Conservation (phyloP, 1,284 basidiomycete species). For the Cutaneotrichosporon daszewskae region DNA sequence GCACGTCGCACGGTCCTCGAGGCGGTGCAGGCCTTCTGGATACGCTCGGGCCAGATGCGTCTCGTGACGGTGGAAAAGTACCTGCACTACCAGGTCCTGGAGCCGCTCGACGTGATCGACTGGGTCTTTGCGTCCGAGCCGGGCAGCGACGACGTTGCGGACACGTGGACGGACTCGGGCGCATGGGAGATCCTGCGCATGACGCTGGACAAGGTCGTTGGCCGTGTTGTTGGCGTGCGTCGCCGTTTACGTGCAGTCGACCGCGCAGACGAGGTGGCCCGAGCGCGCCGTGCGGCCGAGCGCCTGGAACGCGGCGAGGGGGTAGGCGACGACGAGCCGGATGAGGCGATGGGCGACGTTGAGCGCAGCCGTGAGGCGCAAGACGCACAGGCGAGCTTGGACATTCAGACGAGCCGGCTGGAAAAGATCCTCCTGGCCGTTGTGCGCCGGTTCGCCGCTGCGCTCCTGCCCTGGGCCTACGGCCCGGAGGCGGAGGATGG, state of each 20-base stretch:
- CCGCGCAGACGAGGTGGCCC: conserved; percentile 79
- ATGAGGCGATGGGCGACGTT: conserved; percentile 9
- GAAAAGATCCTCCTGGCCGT: conserved; percentile 33
- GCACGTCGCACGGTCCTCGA: conserved; percentile 59
- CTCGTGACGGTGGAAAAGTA: conserved; percentile 93
- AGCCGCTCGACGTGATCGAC: conserved; percentile 81
- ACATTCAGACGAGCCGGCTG: conserved; percentile 32
- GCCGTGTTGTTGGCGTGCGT: conserved; percentile 69
- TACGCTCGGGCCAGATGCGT: conserved; percentile 72
- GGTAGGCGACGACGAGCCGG: conserved; percentile 28
- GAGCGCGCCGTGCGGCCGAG: conserved; percentile 60
- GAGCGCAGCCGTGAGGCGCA: conserved; percentile 35
- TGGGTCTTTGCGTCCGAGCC: conserved; percentile 64
- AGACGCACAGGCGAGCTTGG: conserved; percentile 37
- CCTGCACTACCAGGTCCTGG: conserved; percentile 96
- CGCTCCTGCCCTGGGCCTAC: conserved; percentile 31
- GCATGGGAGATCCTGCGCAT: conserved; percentile 78
- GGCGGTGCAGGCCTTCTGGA: conserved; percentile 72
- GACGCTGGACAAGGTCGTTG: conserved; percentile 77
- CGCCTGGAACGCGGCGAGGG: conserved; percentile 37
- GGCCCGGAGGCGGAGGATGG: conserved; percentile 7
- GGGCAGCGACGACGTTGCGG: conserved; percentile 41
- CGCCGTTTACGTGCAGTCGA: conserved; percentile 64
- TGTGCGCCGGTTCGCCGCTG: conserved; percentile 29
- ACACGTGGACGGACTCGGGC: conserved; percentile 54